These are phyloP conservation scores for Baudoinia panamericana DNA, from an alignment of 495 filamentous ascomycete species.

Conservation along the genomic window DNA sequence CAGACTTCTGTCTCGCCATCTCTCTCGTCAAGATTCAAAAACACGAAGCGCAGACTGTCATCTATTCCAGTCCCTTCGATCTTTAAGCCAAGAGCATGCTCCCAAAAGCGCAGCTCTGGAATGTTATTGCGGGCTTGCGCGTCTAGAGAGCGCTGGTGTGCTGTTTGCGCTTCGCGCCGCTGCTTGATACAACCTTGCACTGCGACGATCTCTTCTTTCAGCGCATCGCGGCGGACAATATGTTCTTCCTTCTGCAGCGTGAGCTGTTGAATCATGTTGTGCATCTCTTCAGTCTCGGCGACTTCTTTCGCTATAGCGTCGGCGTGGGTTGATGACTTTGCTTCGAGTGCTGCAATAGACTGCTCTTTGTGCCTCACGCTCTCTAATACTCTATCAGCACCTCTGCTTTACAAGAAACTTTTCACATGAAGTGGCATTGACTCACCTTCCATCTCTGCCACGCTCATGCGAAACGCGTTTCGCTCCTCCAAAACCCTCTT, in stretches of 20 bases:
- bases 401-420: slow-evolving; percentile 46
- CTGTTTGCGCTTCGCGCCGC: slow-evolving; percentile 46
- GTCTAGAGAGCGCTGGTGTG: slow-evolving; percentile 54
- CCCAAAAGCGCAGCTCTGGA: slow-evolving; percentile 92
- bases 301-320: slow-evolving; percentile 76
- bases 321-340: slow-evolving; percentile 62
- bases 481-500: slow-evolving; percentile 82
- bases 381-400: too few species aligned
- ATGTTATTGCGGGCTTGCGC: slow-evolving; percentile 71
- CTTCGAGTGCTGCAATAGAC: slow-evolving; percentile 69
- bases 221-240: slow-evolving; percentile 53
- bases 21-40: slow-evolving; percentile 72
- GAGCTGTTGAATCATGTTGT: slow-evolving; percentile 61
- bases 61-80: slow-evolving; percentile 65
- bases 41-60: slow-evolving; percentile 83
- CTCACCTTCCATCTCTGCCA: slow-evolving; percentile 76
- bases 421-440: neutral
- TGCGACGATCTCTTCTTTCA: slow-evolving; percentile 65
- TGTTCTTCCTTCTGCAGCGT: slow-evolving; percentile 63
- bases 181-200: slow-evolving; percentile 57
- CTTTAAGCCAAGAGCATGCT: slow-evolving; percentile 70
- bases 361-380: slow-evolving; percentile 78
- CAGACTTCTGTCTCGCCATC: slow-evolving; percentile 83
- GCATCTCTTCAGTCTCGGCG: slow-evolving; percentile 79
- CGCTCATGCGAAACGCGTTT: slow-evolving; percentile 82